Evolutionary conservation across 2,329 filamentous ascomycete species (phyloP), one percentile per base, ranked within the genome.

Genomic region (Blumeria graminis): DNA sequence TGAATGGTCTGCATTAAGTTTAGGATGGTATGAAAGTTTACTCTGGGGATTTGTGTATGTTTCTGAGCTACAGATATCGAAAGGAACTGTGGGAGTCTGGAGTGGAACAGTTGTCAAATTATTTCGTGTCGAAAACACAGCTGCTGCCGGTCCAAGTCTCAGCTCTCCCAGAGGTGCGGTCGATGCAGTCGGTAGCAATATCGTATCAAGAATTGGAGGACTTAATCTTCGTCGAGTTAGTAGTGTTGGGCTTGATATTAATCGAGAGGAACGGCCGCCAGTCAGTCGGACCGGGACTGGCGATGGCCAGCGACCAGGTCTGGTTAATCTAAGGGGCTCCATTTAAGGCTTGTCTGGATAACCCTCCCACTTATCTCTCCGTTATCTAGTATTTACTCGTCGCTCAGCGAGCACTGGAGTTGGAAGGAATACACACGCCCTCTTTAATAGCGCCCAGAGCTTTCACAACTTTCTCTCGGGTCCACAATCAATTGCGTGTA

Each of bases 1-100:
- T 64, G 87, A 94, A 69, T 96, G 90, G 90, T 90, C 88, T 3
- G 82, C 86, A 0, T 73, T 94, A 36, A 84, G 86, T 0, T 74
- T 96, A 55, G 90, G 89, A 53, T 96, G 92, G 92, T 95, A 96
- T 68, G 87, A 95, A 68, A 90, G 86, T 5, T 74, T 96, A 11
- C 74, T 98, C 9, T 98, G 92, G 92, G 82, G 87, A 14, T 86
- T 95, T 63, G 80, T 95, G 56, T 96, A 95, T 67, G 81, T 84
- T 33, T 82, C 81, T 63, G 92, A 98, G 70, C 86, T 94, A 81
- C 80, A 88, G 57, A 79, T 90, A 33, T 79, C 83, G 0, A 89
- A 84, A 65, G 89, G 89, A 34, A 89, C 86, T 1, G 86, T 89
- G 35, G 90, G 92, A 7, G 81, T 95, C 1, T 98, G 92, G 90